Evolutionary conservation across 169 alveolate species (phyloP), one percentile per base, ranked within the genome.

Genomic region (Plasmodium vivax): DNA sequence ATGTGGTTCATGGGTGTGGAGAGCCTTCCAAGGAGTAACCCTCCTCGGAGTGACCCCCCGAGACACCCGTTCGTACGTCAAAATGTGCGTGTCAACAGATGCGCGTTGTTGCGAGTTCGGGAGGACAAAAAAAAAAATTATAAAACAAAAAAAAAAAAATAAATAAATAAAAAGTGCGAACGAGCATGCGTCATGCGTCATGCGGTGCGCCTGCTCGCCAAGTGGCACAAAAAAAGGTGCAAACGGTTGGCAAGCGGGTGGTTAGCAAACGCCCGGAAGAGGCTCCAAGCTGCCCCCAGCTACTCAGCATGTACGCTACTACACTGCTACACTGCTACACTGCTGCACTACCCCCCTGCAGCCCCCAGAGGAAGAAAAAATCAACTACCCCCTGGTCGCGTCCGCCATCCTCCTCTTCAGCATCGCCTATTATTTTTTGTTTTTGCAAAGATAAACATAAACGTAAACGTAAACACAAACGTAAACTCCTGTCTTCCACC

Each of bases 311-410:
- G 19, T 47, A 47, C 58, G 14, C 7, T 47, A 47, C 58, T 47
- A 47, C 58, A 47, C 19, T 47, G n/a, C 54, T 47, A 47, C 58
- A 47, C 19, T 47, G n/a, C 54, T 45, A 16, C 16, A 45, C 54
- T 45, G 7, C 16, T 9, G 10, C 74, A 58, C 7, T 23, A 58
- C 36, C 36, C 36, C 77, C 81, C 82, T 54, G 58, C 47, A 85
- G 93, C 41, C 34, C 82, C 43, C 56, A 4, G 68, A 85, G 54
- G 93, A 68, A 85, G 93, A 85, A 45, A 85, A 85, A 75, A 14
- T 58, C 1, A 85, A 85, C 34, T 85, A 85, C 41, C 62, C 85
- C 73, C 27, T 75, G 5, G 85, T 85, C 4, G 85, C 93, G 23
- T 38, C 30, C 27, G 68, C 62, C 23, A 74, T 85, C 45, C 43